Base-by-base conservation (phyloP, 306 rosid species). In the Cicer bijugum region DNA sequence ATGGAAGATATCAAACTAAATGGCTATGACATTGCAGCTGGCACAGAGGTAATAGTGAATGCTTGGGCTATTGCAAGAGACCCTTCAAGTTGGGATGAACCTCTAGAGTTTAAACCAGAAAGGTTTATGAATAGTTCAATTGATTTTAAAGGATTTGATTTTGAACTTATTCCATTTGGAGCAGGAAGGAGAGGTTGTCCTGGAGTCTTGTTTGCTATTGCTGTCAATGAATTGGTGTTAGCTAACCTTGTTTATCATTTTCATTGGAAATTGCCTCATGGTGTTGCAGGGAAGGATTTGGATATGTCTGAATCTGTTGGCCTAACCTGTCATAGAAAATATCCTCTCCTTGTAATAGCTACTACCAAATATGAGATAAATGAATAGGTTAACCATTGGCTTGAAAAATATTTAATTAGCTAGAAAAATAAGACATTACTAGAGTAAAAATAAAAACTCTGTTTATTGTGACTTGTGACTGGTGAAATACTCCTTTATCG, bases 161-260 rank as follows among this genome's bases (percentile, higher is more conserved):
- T 79, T 37, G 74, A 72, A 39, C 44, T 72, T n/a, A 56, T 79
- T 0, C 83, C 83, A 0, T 79, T 72, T 65, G 82, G 82, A 8
- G 69, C 78, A 6, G 82, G 82, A 56, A 79, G 82, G 58, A 79
- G 78, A 12, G 69, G 82, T 14, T 79, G 82, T 48, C 82, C 82
- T 9, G 77, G 77, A 4, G 3, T n/a, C 9, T 1, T 2, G 33
- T 72, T 72, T 72, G 77, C 46, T 8, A 58, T 44, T 35, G 35
- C 35, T 45, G 58, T 72, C 4, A 9, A 5, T 72, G 77, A 72
- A 56, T 7, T 58, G 2, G 67, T 72, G 1, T 35, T 72, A 6
- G 77, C 68, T 5, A 72, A 40, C 76, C 42, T 71, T 12, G 67
- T 71, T 2, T 37, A 52, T 40, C 56, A 57, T 7, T 72, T 72